Conservation (phyloP, 768 basidiomycete species). For the Exsudoporus frostii region DNA sequence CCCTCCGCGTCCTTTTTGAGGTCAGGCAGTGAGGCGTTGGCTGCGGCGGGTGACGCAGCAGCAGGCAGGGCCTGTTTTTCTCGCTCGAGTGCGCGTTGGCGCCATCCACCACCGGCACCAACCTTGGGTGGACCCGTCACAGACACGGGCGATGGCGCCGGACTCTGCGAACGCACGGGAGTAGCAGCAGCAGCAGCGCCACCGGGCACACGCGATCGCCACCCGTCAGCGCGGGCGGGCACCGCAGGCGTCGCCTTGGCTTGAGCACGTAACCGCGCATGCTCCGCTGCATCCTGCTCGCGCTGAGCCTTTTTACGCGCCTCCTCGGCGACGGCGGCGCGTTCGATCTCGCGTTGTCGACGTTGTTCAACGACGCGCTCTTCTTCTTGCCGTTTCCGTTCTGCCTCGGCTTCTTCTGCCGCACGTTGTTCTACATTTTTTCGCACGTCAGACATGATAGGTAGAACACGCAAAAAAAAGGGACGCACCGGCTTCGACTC, state of each 20-base stretch:
- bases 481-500: slow-evolving; percentile 50
- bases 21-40: slow-evolving; percentile 36
- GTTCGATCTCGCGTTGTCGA: slow-evolving; percentile 49
- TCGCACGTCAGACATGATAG: slow-evolving; percentile 1
- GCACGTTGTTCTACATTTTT: slow-evolving; percentile 45
- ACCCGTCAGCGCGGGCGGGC: no score
- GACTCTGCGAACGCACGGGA: slow-evolving; percentile 41
- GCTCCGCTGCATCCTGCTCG: slow-evolving; percentile 67
- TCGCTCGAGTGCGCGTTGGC: slow-evolving; percentile 39
- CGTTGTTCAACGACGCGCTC: slow-evolving; percentile 51
- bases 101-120: slow-evolving; percentile 46
- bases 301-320: slow-evolving; percentile 59
- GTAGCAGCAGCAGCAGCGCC: background rate
- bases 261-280: slow-evolving; percentile 36
- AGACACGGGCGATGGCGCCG: slow-evolving; percentile 34
- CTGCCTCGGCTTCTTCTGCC: slow-evolving; percentile 54
- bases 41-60: slow-evolving; percentile 1
- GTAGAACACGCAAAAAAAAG: background rate
- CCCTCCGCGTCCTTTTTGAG: slow-evolving; percentile 61
- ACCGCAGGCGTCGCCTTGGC: no score
- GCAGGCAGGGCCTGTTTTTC: background rate
- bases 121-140: slow-evolving; percentile 39
- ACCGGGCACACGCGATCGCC: no score
- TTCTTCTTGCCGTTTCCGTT: slow-evolving; percentile 59
- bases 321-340: slow-evolving; percentile 49